Percentiles rank a stretch among this genome's conserved stretches.
Conservation (phyloP, 768 basidiomycete genomes). For the Saitozyma podzolica region DNA sequence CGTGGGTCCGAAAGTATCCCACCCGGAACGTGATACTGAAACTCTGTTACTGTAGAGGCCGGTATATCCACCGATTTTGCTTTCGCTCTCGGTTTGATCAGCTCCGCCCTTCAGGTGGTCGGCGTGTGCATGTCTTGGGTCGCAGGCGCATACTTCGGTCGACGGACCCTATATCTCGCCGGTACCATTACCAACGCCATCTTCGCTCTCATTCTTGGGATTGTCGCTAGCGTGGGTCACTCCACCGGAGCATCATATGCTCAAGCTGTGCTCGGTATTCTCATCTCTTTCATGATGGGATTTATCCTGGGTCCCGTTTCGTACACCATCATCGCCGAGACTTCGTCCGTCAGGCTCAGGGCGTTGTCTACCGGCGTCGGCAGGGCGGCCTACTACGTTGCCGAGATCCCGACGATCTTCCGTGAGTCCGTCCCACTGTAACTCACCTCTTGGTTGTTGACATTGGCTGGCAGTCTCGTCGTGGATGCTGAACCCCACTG, state of each 20-base stretch:
- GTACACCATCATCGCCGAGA: slow-evolving; percentile 7
- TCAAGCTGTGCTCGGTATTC: slow-evolving; percentile 8
- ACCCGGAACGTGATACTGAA: background rate
- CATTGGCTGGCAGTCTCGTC: slow-evolving; percentile 20
- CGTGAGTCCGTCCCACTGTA: slow-evolving; percentile 10
- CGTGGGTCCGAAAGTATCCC: slow-evolving; percentile 14
- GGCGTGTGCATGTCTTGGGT: slow-evolving; percentile 35
- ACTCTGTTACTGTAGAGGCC: slow-evolving; percentile 18
- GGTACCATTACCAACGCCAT: slow-evolving; percentile 38
- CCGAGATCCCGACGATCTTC: slow-evolving; percentile 36
- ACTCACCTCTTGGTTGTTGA: background rate
- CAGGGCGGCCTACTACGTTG: slow-evolving; percentile 35
- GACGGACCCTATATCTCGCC: slow-evolving; percentile 43
- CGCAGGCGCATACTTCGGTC: slow-evolving; percentile 42
- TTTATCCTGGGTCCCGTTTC: slow-evolving; percentile 11
- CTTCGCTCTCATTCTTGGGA: slow-evolving; percentile 37
- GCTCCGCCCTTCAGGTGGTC: slow-evolving; percentile 36
- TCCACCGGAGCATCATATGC: slow-evolving; percentile 23
- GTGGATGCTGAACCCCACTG: slow-evolving; percentile 40
- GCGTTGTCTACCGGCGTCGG: slow-evolving; percentile 34
- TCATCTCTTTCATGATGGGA: slow-evolving; percentile 41
- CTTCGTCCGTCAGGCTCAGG: slow-evolving; percentile 26
- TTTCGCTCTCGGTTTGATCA: slow-evolving; percentile 44
- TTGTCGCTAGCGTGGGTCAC: slow-evolving; percentile 31
- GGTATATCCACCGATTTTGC: slow-evolving; percentile 30